Conservation (phyloP, 345 rosid species). For the Streptanthus diversifolius region DNA sequence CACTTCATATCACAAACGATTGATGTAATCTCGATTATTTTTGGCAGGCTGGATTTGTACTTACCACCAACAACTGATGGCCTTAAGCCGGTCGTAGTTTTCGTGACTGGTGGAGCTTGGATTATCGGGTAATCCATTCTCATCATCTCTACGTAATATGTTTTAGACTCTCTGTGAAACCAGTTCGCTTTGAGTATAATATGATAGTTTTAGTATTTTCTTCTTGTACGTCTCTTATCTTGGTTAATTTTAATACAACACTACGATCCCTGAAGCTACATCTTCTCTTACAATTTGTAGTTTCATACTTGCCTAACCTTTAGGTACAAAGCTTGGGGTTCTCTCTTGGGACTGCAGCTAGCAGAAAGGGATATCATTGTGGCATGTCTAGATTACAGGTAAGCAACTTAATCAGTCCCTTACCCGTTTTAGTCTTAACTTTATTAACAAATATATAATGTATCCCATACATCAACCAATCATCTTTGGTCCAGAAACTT, state of each 20-base stretch:
- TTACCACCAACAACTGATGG: slow-evolving; percentile 61
- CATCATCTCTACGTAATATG: no score
- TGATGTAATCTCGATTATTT: background rate
- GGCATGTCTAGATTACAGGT: slow-evolving; percentile 97
- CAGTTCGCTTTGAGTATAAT: no score
- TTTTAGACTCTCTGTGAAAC: no score
- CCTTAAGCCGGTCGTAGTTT: slow-evolving; percentile 85
- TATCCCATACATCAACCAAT: background rate
- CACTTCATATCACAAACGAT: background rate
- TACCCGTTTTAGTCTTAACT: background rate
- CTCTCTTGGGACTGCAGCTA: slow-evolving; percentile 86
- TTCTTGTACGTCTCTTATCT: no score
- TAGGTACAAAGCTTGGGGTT: slow-evolving; percentile 99
- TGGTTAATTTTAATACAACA: no score
- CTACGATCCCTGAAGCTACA: no score
- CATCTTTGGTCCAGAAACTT: slow-evolving; percentile 59
- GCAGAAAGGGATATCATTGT: slow-evolving; percentile 93
- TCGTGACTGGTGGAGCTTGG: slow-evolving; percentile 99
- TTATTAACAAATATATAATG: background rate
- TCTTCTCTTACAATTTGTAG: no score
- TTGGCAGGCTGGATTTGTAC: slow-evolving; percentile 75
- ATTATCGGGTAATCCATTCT: slow-evolving; percentile 98
- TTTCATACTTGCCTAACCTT: slow-evolving; percentile 22
- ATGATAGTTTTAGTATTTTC: no score
- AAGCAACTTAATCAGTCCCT: background rate